Evolutionary conservation across 495 filamentous ascomycete genomes (phyloP).

Genomic region (Penicillium samsonianum): DNA sequence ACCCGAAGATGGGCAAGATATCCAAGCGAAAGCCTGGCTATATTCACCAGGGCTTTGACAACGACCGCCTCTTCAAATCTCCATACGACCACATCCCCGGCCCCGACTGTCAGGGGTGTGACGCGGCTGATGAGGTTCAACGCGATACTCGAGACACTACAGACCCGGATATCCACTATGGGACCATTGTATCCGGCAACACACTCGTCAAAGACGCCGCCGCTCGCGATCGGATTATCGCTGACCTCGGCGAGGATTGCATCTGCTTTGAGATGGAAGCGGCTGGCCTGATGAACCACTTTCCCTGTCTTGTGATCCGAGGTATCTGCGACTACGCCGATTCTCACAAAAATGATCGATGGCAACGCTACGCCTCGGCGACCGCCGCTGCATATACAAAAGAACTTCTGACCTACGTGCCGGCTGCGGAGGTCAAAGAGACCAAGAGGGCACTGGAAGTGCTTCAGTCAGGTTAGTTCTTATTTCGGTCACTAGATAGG

Average conservation of each 20-base stretch:
- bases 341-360: slow-evolving; percentile 37
- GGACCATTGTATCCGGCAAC: slow-evolving; percentile 26
- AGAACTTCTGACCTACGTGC: slow-evolving; percentile 21
- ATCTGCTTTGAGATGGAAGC: slow-evolving; percentile 44
- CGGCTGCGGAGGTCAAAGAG: neutral
- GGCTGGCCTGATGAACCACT: slow-evolving; percentile 39
- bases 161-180: slow-evolving; percentile 26
- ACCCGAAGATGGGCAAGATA: slow-evolving; percentile 15
- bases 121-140: slow-evolving; percentile 13
- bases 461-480: too few species aligned
- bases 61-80: slow-evolving; percentile 19
- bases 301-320: slow-evolving; percentile 39
- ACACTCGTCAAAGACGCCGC: slow-evolving; percentile 22
- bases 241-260: too few species aligned
- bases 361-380: slow-evolving; percentile 36
- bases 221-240: slow-evolving; percentile 9
- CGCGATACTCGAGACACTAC: slow-evolving; percentile 16
- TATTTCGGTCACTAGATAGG: too few species aligned
- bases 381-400: slow-evolving; percentile 33
- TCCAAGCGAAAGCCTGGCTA: slow-evolving; percentile 9
- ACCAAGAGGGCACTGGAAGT: neutral
- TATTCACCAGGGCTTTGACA: slow-evolving; percentile 11
- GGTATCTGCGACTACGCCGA: slow-evolving; percentile 44
- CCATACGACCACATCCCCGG: slow-evolving; percentile 9
- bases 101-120: slow-evolving; percentile 17